A percentile compares a stretch with the other conserved stretches of the same genome.
These are phyloP conservation scores for Tetragonia tetragonoides DNA, from an alignment of 148 eudicot species.

Conservation along the genomic window DNA sequence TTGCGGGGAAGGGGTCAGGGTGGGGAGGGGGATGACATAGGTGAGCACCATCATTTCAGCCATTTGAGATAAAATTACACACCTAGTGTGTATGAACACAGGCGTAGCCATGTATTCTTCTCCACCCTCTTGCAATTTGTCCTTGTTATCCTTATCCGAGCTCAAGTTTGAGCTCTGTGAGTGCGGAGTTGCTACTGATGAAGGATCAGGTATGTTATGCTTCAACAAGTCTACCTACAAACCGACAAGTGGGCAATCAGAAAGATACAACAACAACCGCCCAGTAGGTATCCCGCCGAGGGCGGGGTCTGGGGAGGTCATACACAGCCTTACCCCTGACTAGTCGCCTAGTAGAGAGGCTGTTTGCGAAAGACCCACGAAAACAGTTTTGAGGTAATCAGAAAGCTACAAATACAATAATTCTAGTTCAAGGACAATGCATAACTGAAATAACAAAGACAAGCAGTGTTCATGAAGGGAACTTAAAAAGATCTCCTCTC, in stretches of 20 bases:
- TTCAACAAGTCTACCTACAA: conserved; percentile 90
- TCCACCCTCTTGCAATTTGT: conserved; percentile 60
- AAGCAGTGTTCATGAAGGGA: not conserved
- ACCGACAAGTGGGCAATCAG: conserved; percentile 6
- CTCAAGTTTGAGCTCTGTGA: conserved; percentile 58
- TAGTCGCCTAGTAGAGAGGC: no score
- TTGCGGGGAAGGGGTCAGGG: no score
- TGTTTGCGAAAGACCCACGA: no score
- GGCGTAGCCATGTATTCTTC: conserved; percentile 77
- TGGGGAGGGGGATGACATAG: not conserved
- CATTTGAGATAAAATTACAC: conserved; percentile 17
- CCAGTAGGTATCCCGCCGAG: no score
- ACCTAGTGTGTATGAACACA: conserved; percentile 87
- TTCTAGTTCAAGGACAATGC: not conserved
- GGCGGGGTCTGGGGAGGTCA: no score
- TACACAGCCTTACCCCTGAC: no score
- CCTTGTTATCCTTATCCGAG: conserved; percentile 67
- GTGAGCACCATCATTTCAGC: not conserved
- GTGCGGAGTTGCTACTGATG: conserved; percentile 51
- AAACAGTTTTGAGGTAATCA: no score
- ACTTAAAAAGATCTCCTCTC: not conserved
- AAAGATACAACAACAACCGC: not conserved
- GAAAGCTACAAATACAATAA: not conserved
- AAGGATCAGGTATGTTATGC: conserved; percentile 89
- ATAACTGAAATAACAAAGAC: not conserved